These are phyloP conservation scores for Mercurialis annua DNA, from an alignment of 345 rosid genomes.

Conservation along the genomic window DNA sequence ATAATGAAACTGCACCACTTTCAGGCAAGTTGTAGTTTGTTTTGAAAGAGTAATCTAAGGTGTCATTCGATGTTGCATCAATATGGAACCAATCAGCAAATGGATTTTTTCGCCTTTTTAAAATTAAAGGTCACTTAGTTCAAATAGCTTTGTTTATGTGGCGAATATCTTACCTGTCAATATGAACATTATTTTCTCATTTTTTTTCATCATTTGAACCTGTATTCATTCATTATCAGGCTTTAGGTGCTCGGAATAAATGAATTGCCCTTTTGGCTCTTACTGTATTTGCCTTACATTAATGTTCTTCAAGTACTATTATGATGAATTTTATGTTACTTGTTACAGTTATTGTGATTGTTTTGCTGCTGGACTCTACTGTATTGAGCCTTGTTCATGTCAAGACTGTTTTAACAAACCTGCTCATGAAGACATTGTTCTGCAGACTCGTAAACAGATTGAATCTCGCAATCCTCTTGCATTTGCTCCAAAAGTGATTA, in stretches of 20 bases:
- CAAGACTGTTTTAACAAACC: constrained; percentile 67
- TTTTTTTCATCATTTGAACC: not conserved
- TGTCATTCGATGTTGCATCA: no score
- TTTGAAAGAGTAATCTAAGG: no score
- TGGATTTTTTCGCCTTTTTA: no score
- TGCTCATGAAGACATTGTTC: constrained; percentile 47
- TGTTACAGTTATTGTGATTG: constrained; percentile 71
- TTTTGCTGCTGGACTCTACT: constrained; percentile 80
- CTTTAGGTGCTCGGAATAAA: not conserved
- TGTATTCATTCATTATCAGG: not conserved
- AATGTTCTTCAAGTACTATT: not conserved
- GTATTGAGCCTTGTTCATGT: constrained; percentile 65
- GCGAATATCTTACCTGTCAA: not conserved
- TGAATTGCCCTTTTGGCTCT: not conserved
- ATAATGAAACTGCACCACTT: no score
- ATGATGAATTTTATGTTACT: constrained; percentile 23
- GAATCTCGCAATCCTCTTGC: constrained; percentile 76
- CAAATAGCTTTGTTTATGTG: not conserved
- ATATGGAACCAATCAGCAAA: no score
- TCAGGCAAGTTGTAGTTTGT: no score
- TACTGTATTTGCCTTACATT: not conserved
- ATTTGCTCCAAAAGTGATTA: constrained; percentile 77
- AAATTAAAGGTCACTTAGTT: no score
- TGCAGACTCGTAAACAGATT: constrained; percentile 48
- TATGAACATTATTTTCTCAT: not conserved